Base-by-base conservation (phyloP, 345 rosid genomes). In the Melaleuca alternifolia region DNA sequence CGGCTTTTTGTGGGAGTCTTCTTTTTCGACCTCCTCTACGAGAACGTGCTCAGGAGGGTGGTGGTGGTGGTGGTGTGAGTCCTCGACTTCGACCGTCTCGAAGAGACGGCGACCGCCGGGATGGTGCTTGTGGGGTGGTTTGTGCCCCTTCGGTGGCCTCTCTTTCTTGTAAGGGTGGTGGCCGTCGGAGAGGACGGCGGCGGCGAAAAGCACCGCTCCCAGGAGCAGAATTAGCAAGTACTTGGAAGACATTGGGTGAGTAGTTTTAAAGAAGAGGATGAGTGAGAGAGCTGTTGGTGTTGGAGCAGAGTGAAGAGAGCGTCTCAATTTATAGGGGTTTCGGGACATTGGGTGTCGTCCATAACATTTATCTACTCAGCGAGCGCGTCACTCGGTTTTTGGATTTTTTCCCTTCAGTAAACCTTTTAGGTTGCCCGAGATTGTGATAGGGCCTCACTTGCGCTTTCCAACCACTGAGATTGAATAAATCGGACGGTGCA, bases 91-190 rank as follows among this genome's bases (percentile, higher is more conserved):
- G 3, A 51, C 18, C 2, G 65, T 46, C 8, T 57, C 50, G 33
- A 87, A 59, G 51, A 87, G 85, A 54, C 61, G 86, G 87, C 85
- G 28, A 24, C 82, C 84, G 2, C 87, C 88, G 1, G 61, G 89
- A 83, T 50, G 79, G 85, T n/a, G 76, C 54, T 85, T 59, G 54
- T 87, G 86, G 13, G 57, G 87, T 71, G 86, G 88, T 50, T 85
- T 33, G 26, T 81, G 83, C 7, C 57, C 52, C 30, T 54, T 86
- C 12, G 84, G 48, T 10, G 46, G 87, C 50, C 44, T 50, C 13
- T 51, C 51, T 21, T 83, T 50, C 12, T 28, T 53, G 61, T 23
- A 50, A n/a, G 14, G n/a, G 33, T 10, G 56, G 57, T 82, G 65
- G 56, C 41, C 86, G 20, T 57, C 86, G 85, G 75, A 46, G 28